Evolutionary conservation across 257 asterid species (phyloP).

Genomic region (Gynochthodes officinalis): DNA sequence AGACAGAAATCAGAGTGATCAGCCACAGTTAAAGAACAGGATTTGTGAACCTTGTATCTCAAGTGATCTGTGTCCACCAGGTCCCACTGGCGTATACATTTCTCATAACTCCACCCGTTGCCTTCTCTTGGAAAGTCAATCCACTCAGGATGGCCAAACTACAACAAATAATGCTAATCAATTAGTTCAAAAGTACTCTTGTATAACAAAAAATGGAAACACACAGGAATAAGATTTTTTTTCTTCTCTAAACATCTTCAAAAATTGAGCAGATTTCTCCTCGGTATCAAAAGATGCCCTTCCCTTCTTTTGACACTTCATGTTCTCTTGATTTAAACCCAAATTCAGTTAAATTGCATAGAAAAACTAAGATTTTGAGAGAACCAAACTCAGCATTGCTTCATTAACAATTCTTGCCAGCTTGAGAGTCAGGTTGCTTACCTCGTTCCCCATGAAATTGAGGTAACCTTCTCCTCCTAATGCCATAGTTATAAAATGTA

Average conservation of each 20-base stretch:
- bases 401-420: neutral
- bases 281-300: neutral
- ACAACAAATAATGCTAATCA: neutral
- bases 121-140: slow-evolving; percentile 99
- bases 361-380: neutral
- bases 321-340: neutral
- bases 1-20: neutral
- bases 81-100: slow-evolving; percentile 95
- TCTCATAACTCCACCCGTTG: slow-evolving; percentile 85
- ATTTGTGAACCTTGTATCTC: slow-evolving; percentile 74
- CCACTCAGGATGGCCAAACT: slow-evolving; percentile 99
- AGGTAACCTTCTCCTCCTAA: slow-evolving; percentile 98
- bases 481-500: slow-evolving; percentile 91
- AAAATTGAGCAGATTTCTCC: neutral
- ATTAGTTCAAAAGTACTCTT: neutral
- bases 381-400: neutral
- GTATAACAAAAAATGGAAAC: neutral
- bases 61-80: slow-evolving; percentile 78
- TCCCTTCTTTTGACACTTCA: neutral
- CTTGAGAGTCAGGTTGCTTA: slow-evolving; percentile 22
- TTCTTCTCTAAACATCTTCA: no score
- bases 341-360: neutral
- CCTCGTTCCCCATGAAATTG: slow-evolving; percentile 99
- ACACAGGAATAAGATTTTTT: neutral
- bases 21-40: neutral